Percentiles rank a stretch among this genome's conserved stretches.
These are phyloP conservation scores for Spizellomyces sp. DNA, from an alignment of 192 early-diverging fungal species.

Conservation along the genomic window DNA sequence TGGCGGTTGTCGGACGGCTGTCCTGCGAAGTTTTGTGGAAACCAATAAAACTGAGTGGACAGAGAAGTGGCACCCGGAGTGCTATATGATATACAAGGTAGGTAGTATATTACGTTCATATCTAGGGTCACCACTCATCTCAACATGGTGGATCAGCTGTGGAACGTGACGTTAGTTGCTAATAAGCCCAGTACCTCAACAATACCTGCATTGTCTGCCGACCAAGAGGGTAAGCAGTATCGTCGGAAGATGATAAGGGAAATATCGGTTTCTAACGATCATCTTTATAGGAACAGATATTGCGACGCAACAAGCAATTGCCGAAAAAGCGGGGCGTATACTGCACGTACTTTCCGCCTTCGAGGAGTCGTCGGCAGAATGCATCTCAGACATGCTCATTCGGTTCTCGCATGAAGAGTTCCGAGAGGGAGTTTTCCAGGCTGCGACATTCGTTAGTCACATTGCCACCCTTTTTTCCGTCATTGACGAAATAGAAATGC, in stretches of 20 bases:
- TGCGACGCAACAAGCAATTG: slow-evolving; percentile 66
- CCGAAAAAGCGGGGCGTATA: slow-evolving; percentile 88
- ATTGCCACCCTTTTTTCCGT: slow-evolving; percentile 90
- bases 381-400: slow-evolving; percentile 93
- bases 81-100: slow-evolving; percentile 99
- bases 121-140: not conserved
- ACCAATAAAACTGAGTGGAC: slow-evolving; percentile 68
- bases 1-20: slow-evolving; percentile 93
- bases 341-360: slow-evolving; percentile 90
- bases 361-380: slow-evolving; percentile 95
- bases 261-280: not conserved
- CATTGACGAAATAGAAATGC: slow-evolving; percentile 82
- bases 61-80: slow-evolving; percentile 99
- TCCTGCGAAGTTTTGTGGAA: slow-evolving; percentile 96
- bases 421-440: slow-evolving; percentile 79
- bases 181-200: not conserved
- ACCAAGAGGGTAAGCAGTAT: slow-evolving; percentile 19
- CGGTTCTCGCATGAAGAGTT: slow-evolving; percentile 85
- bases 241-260: not conserved
- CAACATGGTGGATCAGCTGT: slow-evolving; percentile 34
- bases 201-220: not conserved
- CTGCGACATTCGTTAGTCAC: slow-evolving; percentile 85
- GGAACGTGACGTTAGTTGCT: slow-evolving; percentile 46
- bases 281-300: not conserved
- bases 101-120: not conserved